Evolutionary conservation across 192 early-diverging fungal genomes (phyloP), one percentile per base, ranked within the genome.

Genomic region (Coemansia sp.): DNA sequence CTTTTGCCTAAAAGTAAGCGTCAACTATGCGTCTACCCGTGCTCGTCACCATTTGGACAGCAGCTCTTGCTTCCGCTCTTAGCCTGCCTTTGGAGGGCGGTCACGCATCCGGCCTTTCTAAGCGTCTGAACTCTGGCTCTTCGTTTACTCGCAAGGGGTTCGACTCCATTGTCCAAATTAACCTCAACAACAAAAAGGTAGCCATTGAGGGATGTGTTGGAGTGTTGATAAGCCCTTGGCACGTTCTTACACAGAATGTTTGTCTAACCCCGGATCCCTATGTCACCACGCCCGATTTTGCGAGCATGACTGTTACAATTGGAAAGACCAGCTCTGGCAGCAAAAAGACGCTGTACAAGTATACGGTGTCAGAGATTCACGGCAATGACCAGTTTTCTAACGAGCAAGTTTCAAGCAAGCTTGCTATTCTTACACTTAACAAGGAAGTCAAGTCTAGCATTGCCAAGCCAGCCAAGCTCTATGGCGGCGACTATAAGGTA

Each of bases 401-500:
- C 16, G 27, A 30, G 2, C 32, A 32, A 12, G 53, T 22, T 13
- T 27, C 59, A 44, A 41, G 45, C 58, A 59, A 61, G 11, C 37
- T 68, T 61, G 67, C 67, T 1, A 35, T 68, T 32, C 18, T 68
- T 10, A 59, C 47, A 16, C 37, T 68, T 1, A n/a, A 32, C 34
- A 61, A 68, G 27, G 67, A 60, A 43, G 67, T 68, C 32, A 59
- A 44, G 5, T 45, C 41, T 5, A 38, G 27, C 4, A 47, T 60
- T 20, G 59, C 59, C 18, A 58, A n/a, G 44, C 67, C 67, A 0
- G 59, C 60, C 32, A 68, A 68, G 35, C 59, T 68, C 49, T 68
- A 50, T 52, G 67, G 59, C 6, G 53, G 59, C 12, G 59, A 68
- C 18, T 52, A 47, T 11, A 67, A 56, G 39, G 13, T 13, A 11